Evolutionary conservation across 1,284 basidiomycete species (phyloP).

Genomic region (Rhodotorula sp.): DNA sequence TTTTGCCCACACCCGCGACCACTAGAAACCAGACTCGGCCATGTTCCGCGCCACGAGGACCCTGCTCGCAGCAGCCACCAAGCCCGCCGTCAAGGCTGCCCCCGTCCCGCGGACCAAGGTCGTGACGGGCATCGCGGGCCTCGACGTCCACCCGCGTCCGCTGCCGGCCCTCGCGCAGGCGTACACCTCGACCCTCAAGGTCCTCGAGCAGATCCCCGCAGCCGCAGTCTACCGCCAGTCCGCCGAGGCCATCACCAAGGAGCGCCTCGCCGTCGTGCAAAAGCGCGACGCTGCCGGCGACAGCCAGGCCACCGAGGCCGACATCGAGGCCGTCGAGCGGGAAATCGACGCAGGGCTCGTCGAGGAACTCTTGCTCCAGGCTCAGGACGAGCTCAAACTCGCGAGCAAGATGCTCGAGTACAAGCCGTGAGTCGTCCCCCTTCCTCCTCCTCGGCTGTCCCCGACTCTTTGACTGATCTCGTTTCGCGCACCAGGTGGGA

Average conservation of each 20-base stretch:
- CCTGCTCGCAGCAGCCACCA: slow-evolving; percentile 11
- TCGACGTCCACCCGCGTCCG: slow-evolving; percentile 67
- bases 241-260: slow-evolving; percentile 79
- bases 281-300: slow-evolving; percentile 46
- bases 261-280: slow-evolving; percentile 74
- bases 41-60: slow-evolving; percentile 25
- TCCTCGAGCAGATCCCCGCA: slow-evolving; percentile 69
- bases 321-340: slow-evolving; percentile 67
- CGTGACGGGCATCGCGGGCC: slow-evolving; percentile 47
- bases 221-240: slow-evolving; percentile 88
- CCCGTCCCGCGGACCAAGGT: slow-evolving; percentile 24
- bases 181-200: slow-evolving; percentile 75
- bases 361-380: slow-evolving; percentile 79
- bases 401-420: slow-evolving; percentile 85
- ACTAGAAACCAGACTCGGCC: neutral
- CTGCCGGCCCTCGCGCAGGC: slow-evolving; percentile 72
- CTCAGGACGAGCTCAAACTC: slow-evolving; percentile 75
- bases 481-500: slow-evolving; percentile 68
- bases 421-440: slow-evolving; percentile 76
- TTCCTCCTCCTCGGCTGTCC: neutral
- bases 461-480: neutral
- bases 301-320: slow-evolving; percentile 56
- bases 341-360: slow-evolving; percentile 74
- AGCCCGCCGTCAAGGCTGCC: neutral
- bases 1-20: neutral